These are phyloP conservation scores for Ananas comosus DNA, from an alignment of 176 grass and related monocot genomes.

Conservation along the genomic window DNA sequence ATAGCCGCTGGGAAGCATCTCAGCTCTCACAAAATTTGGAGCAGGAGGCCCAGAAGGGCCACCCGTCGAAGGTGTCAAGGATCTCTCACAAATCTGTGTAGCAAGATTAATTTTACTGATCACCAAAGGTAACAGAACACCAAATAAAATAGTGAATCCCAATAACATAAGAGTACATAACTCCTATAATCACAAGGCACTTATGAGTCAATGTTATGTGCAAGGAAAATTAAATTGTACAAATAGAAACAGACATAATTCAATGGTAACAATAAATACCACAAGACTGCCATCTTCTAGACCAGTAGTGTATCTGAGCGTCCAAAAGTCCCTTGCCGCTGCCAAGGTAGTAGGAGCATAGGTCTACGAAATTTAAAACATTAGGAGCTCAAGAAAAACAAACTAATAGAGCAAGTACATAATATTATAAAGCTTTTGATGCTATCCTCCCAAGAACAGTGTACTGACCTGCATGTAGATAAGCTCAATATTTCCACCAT, in stretches of 20 bases:
- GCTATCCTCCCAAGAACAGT: background rate
- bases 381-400: background rate
- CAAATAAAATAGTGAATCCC: slow-evolving; percentile 1
- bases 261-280: slow-evolving; percentile 35
- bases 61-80: slow-evolving; percentile 77
- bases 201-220: too few relatives aligned
- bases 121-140: background rate
- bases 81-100: slow-evolving; percentile 91
- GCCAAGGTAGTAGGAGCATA: slow-evolving; percentile 81
- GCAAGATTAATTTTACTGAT: slow-evolving; percentile 15
- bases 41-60: slow-evolving; percentile 69
- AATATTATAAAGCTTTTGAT: background rate
- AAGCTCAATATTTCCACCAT: slow-evolving; percentile 95
- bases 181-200: too few relatives aligned
- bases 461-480: slow-evolving; percentile 93
- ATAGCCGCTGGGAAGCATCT: slow-evolving; percentile 90
- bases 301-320: slow-evolving; percentile 71
- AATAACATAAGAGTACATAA: background rate
- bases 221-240: too few relatives aligned
- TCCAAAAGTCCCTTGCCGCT: slow-evolving; percentile 85
- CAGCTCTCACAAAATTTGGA: slow-evolving; percentile 79
- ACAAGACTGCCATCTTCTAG: slow-evolving; percentile 99
- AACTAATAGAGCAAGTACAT: background rate
- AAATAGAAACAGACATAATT: background rate
- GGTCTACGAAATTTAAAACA: slow-evolving; percentile 42